Conservation (phyloP, 805 yeast species). For the Candida andamanensis region DNA sequence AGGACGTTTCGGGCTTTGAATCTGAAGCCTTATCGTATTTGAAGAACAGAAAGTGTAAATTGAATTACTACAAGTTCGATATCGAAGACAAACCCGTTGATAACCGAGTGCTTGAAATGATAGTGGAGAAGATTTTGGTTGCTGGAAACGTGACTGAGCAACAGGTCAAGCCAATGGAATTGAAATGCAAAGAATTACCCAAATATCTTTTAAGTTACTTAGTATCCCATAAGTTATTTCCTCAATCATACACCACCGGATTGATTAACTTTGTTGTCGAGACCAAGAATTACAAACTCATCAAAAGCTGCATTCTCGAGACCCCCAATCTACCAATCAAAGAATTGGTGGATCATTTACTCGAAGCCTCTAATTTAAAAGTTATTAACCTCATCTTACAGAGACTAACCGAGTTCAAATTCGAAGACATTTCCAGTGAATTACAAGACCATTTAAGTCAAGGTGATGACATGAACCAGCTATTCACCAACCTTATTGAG, state of each 20-base stretch:
- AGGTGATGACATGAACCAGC: conserved; percentile 28
- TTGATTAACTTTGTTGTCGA: conserved; percentile 46
- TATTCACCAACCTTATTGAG: conserved; percentile 29
- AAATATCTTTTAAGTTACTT: conserved; percentile 63
- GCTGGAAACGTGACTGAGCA: too few species aligned
- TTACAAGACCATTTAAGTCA: conserved; percentile 30
- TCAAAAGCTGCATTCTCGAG: conserved; percentile 78
- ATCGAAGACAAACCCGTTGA: conserved; percentile 67
- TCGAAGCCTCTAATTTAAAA: conserved; percentile 49
- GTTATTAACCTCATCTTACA: conserved; percentile 63
- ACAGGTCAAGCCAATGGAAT: background rate
- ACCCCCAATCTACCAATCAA: conserved; percentile 62
- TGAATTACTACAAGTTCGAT: conserved; percentile 5
- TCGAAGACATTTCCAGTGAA: conserved; percentile 50
- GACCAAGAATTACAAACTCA: conserved; percentile 50
- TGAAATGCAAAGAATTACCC: conserved; percentile 29
- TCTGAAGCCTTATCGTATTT: conserved; percentile 8
- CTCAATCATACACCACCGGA: conserved; percentile 50
- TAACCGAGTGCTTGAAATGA: conserved; percentile 44
- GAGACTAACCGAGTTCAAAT: conserved; percentile 62
- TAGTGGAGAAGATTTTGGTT: conserved; percentile 41
- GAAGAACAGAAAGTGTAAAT: conserved; percentile 5
- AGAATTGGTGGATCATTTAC: conserved; percentile 60
- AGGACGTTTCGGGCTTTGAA: conserved; percentile 5
- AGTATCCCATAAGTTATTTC: conserved; percentile 84